Evolutionary conservation across 352 stramenopile genomes (phyloP), one percentile per base, ranked within the genome.

Genomic region (Phytophthora agathidicida): DNA sequence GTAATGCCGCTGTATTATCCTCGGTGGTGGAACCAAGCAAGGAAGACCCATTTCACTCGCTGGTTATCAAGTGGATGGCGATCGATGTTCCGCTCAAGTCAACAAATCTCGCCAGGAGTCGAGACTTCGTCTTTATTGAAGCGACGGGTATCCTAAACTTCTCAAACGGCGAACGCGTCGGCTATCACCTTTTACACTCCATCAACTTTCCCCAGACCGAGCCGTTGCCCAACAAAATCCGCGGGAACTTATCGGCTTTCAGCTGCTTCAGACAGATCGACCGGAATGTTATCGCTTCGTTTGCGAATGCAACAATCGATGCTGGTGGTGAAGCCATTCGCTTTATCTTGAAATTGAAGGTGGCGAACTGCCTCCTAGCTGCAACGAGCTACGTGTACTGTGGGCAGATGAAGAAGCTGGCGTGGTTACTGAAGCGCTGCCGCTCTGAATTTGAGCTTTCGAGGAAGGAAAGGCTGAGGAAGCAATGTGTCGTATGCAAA

Each of bases 321-420:
- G 41, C 57, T 1, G 48, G 50, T 2, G 63, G 70, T 5, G 55
- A 65, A 0, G 26, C 83, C 4, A 46, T 75, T 11, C 70, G 70
- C n/a, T 49, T 57, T 4, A 33, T 73, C 0, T 55, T 68, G 10
- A 45, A 60, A 3, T 59, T 43, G 3, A 61, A 66, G 3, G 55
- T 54, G n/a, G 57, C 60, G 11, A 63, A 80, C 11, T 43, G 37
- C 3, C 45, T 86, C 7, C 44, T 81, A 7, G 65, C 73, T 1
- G 36, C 59, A 1, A 70, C 51, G 5, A 58, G 61, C n/a, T 68
- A 73, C 44, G 65, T 76, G 23, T 61, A 80, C 27, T 87, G 72
- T 38, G 69, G 65, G 0, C 69, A 80, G 35, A 80, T 80, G 69
- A 78, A 80, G 38, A 88, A 85, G 48, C 51, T 85, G 17, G 47